Base-by-base conservation (phyloP, 768 basidiomycete species). In the Tricholomella constricta region DNA sequence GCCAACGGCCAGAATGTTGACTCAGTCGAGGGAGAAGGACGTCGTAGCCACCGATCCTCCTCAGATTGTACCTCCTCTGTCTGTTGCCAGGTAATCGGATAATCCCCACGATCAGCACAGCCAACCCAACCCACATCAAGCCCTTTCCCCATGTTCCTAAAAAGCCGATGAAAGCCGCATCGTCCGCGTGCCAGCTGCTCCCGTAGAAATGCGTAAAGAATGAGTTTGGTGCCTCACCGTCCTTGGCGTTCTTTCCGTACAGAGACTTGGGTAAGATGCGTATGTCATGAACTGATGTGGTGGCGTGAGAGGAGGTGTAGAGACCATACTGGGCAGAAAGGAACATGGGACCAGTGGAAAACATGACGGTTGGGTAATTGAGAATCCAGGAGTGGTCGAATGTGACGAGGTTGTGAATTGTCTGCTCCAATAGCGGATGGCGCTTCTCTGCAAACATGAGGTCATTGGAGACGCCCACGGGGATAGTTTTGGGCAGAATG, bases 331-430 rank as follows among this genome's bases (percentile, higher is more conserved):
- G 93, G 2, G 88, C 86, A 0, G 95, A 98, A 11, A 99, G 75
- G 72, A 98, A 99, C 97, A 99, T 99, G 63, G 97, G 97, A 1
- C 96, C 96, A 0, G 97, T 99, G 48, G 94, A 94, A 73, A 99
- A 99, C 97, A 99, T 99, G 76, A 99, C 97, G 23, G 97, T 99
- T 27, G 97, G 97, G 62, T 99, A 99, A 72, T 98, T 97, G 66
- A 95, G 84, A 48, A 97, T 69, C 86, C 92, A 99, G 47, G 85
- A 83, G 68, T 96, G 92, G 73, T 98, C 92, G 67, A 96, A 99
- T 19, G 86, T 86, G 63, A 85, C 79, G 54, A 98, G 83, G 67
- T 89, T 92, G 73, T 95, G 89, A 58, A 98, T 95, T 45, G 92
- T 91, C 71, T 95, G 91, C 34, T 88, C 86, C 74, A 98, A 79